phyloP scores from a whole-genome alignment of 2,329 filamentous ascomycete genomes.

The Westerdykella ornata region DNA sequence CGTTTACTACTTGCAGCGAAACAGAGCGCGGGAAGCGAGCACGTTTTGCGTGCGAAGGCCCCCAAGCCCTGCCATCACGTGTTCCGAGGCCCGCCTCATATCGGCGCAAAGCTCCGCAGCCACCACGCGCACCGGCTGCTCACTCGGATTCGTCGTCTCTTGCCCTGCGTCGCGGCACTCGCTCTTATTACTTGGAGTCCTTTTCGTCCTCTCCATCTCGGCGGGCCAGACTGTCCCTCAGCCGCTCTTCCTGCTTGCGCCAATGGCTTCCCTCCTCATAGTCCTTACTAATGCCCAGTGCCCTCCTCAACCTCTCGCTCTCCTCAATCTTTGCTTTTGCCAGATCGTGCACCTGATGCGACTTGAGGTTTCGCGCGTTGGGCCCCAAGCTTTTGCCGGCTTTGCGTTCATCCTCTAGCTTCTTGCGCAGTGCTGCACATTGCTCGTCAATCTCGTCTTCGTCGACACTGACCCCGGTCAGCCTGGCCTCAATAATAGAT shows the following conservation, averaged over 20 bases:
- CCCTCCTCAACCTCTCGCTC: constrained; percentile 78
- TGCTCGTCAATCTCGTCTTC: constrained; percentile 86
- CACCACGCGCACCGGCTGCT: too few species aligned
- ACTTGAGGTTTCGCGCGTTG: constrained; percentile 60
- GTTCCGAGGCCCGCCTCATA: too few species aligned
- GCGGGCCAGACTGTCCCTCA: constrained; percentile 41
- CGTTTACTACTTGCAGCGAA: too few species aligned
- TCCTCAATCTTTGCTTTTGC: constrained; percentile 95
- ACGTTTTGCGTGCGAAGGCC: too few species aligned
- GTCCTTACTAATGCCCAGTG: constrained; percentile 77
- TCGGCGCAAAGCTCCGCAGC: too few species aligned
- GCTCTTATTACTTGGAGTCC: neutral
- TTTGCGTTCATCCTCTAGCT: constrained; percentile 48
- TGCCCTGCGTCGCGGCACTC: too few species aligned
- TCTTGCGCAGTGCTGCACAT: constrained; percentile 60
- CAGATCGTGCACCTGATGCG: constrained; percentile 92
- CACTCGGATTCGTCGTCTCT: too few species aligned
- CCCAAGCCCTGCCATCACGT: too few species aligned
- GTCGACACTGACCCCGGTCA: constrained; percentile 52
- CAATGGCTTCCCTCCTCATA: constrained; percentile 84
- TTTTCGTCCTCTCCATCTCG: constrained; percentile 34
- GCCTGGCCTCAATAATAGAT: neutral
- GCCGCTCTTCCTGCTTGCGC: constrained; percentile 72
- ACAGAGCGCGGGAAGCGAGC: too few species aligned
- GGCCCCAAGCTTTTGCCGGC: constrained; percentile 32